These are phyloP conservation scores for Phaeosphaeria sp. DNA, from an alignment of 2,329 filamentous ascomycete genomes.

Conservation along the genomic window DNA sequence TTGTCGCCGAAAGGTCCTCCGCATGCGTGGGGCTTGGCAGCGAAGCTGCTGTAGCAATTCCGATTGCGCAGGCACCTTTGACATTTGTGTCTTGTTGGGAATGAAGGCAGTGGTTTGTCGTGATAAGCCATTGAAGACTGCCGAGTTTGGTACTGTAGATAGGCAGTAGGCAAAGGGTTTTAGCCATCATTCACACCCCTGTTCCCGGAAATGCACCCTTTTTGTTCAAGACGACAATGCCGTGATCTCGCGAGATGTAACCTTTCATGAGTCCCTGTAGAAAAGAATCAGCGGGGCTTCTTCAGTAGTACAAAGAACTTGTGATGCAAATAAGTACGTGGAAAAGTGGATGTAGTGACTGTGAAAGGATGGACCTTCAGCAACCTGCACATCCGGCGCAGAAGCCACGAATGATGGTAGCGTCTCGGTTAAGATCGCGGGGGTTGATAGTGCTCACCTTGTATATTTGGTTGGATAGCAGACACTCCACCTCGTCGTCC, in stretches of 20 bases:
- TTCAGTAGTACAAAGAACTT: background rate
- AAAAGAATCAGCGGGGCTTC: conserved; percentile 21
- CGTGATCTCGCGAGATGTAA: conserved; percentile 90
- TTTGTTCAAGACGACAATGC: conserved; percentile 92
- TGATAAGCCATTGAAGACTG: background rate
- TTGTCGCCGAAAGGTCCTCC: background rate
- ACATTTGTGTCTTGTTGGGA: background rate
- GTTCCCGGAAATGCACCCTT: conserved; percentile 93
- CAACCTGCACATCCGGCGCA: conserved; percentile 6
- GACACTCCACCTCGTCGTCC: conserved; percentile 91
- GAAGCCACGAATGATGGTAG: background rate
- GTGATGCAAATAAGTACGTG: conserved; percentile 6
- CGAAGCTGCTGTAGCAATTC: background rate
- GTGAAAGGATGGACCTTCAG: background rate
- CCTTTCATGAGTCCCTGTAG: conserved; percentile 90
- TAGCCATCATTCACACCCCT: conserved; percentile 62
- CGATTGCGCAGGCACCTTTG: background rate
- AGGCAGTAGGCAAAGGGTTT: conserved; percentile 14
- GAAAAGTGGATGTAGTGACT: conserved; percentile 11
- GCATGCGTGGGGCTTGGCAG: background rate
- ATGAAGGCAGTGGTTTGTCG: conserved; percentile 8
- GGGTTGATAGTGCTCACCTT: conserved; percentile 68
- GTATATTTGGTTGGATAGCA: conserved; percentile 96
- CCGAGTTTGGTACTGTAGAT: conserved; percentile 12
- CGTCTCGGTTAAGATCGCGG: conserved; percentile 15